A percentile compares a stretch with the other conserved stretches of the same genome.
phyloP scores from a whole-genome alignment of 371 early-diverging fungal genomes.

The Mucor saturninus region DNA sequence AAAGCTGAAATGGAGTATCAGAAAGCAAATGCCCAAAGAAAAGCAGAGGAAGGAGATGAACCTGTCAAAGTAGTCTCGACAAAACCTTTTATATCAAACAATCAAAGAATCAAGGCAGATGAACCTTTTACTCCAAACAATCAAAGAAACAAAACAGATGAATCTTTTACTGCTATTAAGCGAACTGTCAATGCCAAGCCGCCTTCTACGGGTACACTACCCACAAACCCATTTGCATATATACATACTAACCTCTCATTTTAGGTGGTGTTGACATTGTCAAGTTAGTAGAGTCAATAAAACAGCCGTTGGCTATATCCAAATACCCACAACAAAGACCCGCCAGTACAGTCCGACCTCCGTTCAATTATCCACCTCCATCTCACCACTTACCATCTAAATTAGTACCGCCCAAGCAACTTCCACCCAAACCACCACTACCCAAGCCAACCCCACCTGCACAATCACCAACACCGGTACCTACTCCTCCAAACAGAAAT shows the following conservation, averaged over 20 bases:
- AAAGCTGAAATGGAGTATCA: no score
- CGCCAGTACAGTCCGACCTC: neutral
- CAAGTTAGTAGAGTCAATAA: neutral
- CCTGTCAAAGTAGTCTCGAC: no score
- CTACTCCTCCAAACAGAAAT: no score
- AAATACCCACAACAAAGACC: neutral
- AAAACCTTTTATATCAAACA: no score
- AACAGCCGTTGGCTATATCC: neutral
- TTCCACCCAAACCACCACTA: neutral
- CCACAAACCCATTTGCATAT: neutral
- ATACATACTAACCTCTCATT: neutral
- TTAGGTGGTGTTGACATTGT: neutral
- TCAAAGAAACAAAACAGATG: neutral
- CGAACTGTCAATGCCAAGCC: neutral
- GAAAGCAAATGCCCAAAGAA: no score
- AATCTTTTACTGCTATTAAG: conserved; percentile 1
- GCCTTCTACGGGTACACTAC: neutral
- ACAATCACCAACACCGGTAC: neutral
- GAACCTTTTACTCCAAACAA: no score
- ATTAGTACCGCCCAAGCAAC: neutral
- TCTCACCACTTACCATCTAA: neutral
- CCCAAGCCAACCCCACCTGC: neutral
- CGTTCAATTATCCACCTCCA: neutral
- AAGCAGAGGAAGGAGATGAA: no score
- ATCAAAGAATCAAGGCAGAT: neutral